A percentile compares a stretch with the other conserved stretches of the same genome.
phyloP scores from a whole-genome alignment of 345 rosid genomes.

The Gossypium raimondii region DNA sequence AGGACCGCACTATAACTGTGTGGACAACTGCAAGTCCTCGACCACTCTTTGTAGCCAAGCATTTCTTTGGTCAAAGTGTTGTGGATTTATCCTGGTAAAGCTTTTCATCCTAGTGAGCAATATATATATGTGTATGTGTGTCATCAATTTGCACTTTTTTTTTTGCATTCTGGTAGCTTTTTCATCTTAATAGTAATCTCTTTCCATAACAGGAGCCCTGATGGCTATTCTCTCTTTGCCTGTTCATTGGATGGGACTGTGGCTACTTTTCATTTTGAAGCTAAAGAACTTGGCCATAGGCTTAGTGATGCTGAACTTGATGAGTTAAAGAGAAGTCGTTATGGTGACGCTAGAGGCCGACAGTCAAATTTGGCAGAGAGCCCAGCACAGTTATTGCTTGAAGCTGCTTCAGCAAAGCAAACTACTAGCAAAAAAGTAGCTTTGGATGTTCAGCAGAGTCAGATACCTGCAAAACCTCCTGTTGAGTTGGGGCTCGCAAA shows the following conservation, averaged over 20 bases:
- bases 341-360: slow-evolving; percentile 91
- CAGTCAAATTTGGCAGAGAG: slow-evolving; percentile 91
- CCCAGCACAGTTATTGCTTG: slow-evolving; percentile 91
- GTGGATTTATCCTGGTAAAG: slow-evolving; percentile 95
- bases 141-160: slow-evolving; percentile 5
- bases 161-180: not conserved
- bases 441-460: slow-evolving; percentile 55
- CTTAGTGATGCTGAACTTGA: slow-evolving; percentile 75
- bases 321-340: slow-evolving; percentile 86
- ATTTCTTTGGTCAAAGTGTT: slow-evolving; percentile 96
- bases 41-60: slow-evolving; percentile 97
- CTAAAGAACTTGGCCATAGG: slow-evolving; percentile 65
- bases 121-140: not conserved
- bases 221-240: slow-evolving; percentile 93
- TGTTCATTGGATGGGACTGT: slow-evolving; percentile 98
- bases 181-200: not conserved
- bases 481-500: slow-evolving; percentile 37
- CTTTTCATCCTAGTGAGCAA: not conserved
- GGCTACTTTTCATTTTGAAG: slow-evolving; percentile 37
- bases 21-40: slow-evolving; percentile 99
- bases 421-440: slow-evolving; percentile 50
- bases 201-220: slow-evolving; percentile 76
- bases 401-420: slow-evolving; percentile 81
- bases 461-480: slow-evolving; percentile 48
- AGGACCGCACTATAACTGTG: slow-evolving; percentile 97